These are phyloP conservation scores for Melampsora larici-populina DNA, from an alignment of 1,284 basidiomycete species.

Conservation along the genomic window DNA sequence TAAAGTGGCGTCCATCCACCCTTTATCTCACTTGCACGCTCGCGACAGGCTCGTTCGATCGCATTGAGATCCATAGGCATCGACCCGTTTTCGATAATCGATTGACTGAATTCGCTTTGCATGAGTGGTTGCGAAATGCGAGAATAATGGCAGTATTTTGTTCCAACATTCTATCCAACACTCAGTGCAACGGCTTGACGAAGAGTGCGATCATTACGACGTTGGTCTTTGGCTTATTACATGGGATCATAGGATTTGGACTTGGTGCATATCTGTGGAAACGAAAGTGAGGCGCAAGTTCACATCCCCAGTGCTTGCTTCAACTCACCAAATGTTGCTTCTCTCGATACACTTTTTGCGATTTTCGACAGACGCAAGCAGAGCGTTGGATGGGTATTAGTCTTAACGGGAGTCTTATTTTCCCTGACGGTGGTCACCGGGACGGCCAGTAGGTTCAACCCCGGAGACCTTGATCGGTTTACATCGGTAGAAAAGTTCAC, in stretches of 20 bases:
- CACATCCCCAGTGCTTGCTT: not conserved
- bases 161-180: constrained; percentile 29
- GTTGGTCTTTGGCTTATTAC: constrained; percentile 8
- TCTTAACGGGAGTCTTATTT: constrained; percentile 13
- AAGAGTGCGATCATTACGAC: constrained; percentile 11
- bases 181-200: constrained; percentile 41
- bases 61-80: too few species aligned
- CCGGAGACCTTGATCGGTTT: constrained; percentile 18
- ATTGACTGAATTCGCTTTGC: not conserved
- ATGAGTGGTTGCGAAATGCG: constrained; percentile 17
- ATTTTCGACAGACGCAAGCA: not conserved
- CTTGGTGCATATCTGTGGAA: constrained; percentile 29
- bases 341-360: not conserved
- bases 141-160: constrained; percentile 37
- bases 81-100: too few species aligned
- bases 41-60: too few species aligned
- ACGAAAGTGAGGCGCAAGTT: constrained; percentile 12
- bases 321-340: not conserved
- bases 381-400: constrained; percentile 12
- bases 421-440: constrained; percentile 18
- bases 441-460: constrained; percentile 29
- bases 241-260: constrained; percentile 15
- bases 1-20: too few species aligned
- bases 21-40: too few species aligned
- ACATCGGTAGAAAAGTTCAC: constrained; percentile 24